Conservation (phyloP, 805 yeast genomes). For the Saturnispora gosingensis region DNA sequence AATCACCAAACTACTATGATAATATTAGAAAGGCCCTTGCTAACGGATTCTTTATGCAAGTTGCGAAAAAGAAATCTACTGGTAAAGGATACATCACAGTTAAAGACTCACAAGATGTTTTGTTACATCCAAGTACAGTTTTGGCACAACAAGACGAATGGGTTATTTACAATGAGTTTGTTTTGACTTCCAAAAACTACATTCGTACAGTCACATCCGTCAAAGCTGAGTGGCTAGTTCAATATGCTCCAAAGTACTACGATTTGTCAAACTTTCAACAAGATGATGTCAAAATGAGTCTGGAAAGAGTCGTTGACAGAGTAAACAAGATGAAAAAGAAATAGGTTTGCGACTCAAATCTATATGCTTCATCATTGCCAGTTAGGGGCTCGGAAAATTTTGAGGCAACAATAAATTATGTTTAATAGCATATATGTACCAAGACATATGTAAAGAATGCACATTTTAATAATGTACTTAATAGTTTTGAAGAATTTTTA, state of each 20-base stretch:
- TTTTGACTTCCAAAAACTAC: conserved; percentile 85
- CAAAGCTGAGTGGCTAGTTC: conserved; percentile 87
- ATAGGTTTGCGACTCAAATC: neutral
- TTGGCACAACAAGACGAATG: conserved; percentile 84
- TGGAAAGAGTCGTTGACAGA: conserved; percentile 49
- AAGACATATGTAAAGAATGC: neutral
- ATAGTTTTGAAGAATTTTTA: neutral
- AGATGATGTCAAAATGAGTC: conserved; percentile 64
- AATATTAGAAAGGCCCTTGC: conserved; percentile 79
- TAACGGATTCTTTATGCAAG: conserved; percentile 97
- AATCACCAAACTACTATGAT: conserved; percentile 56
- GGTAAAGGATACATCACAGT: conserved; percentile 81
- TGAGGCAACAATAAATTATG: neutral
- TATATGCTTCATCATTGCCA: neutral
- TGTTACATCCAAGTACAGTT: conserved; percentile 89
- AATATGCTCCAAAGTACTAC: conserved; percentile 67
- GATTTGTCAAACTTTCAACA: conserved; percentile 51
- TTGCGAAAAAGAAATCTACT: conserved; percentile 83
- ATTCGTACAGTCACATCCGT: conserved; percentile 88
- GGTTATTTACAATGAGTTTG: conserved; percentile 93
- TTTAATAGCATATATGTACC: neutral
- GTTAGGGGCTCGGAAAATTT: neutral
- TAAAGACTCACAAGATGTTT: conserved; percentile 92
- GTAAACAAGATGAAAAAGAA: conserved; percentile 32
- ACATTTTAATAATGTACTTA: neutral